Conservation (phyloP, 257 asterid species). For the Solanum boliviense region DNA sequence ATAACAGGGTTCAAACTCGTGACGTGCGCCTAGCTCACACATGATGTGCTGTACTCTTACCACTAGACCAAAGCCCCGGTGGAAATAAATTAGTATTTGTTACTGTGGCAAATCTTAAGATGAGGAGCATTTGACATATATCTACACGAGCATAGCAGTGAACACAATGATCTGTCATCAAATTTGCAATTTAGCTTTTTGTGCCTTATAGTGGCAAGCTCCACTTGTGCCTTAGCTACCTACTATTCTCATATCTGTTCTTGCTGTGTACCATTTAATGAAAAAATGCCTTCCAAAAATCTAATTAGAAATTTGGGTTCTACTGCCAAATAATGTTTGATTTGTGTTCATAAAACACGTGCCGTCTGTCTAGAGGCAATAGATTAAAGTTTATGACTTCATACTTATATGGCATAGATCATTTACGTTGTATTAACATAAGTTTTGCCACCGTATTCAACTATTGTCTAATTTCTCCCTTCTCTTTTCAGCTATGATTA, state of each 20-base stretch:
- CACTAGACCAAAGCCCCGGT: not conserved
- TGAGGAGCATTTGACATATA: not conserved
- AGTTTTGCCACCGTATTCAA: too few relatives aligned
- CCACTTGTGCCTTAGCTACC: not conserved
- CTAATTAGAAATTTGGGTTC: not conserved
- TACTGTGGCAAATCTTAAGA: not conserved
- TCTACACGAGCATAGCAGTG: not conserved
- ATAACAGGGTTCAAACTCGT: not conserved
- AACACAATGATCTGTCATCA: not conserved
- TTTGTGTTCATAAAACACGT: not conserved
- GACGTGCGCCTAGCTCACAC: not conserved
- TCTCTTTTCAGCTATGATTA: conserved; percentile 41
- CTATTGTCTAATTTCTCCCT: not conserved
- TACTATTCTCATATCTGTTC: not conserved
- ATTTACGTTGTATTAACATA: not conserved
- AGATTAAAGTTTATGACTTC: not conserved
- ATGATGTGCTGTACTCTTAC: not conserved
- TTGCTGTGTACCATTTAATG: not conserved
- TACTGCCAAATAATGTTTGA: not conserved
- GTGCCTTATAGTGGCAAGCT: not conserved
- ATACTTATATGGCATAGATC: not conserved
- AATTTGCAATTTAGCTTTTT: not conserved
- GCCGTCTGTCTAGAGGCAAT: not conserved
- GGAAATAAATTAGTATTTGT: not conserved
- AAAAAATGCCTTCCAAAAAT: not conserved